Base-by-base conservation (phyloP, 352 stramenopile species). In the Phytophthora brassicae region DNA sequence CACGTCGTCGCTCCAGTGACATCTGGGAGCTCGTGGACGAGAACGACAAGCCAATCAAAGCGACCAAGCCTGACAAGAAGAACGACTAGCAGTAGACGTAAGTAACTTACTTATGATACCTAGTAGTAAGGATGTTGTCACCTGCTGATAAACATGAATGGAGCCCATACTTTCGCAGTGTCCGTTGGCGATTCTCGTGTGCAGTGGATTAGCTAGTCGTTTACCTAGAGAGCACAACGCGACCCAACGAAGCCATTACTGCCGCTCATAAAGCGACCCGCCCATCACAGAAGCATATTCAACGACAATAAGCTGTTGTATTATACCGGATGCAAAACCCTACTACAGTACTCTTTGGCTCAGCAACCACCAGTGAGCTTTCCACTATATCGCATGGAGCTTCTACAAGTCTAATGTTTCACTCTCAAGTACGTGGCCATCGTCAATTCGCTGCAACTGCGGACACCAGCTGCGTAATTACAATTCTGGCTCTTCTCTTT, bases 21-120 rank as follows among this genome's bases (percentile, higher is more conserved):
- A 51, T 68, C 1, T 85, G 75, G 75, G 75, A 85, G 58, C 68
- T 85, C n/a, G 75, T 75, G 8, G 77, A 82, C 24, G 65, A 78
- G 33, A 73, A 77, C 16, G 66, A 72, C 45, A 63, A 59, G 33
- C 68, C 68, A 19, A 55, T 73, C 41, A 73, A 65, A 51, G 12
- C 39, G 33, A 33, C 49, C 49, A 45, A 55, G 35, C 0, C n/a
- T 12, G 61, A 62, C 39, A 74, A 75, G 53, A 75, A 75, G 67
- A 70, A 59, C 56, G 66, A 74, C 55, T 66, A 67, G 51, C 26
- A n/a, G n/a, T n/a, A n/a, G n/a, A n/a, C n/a, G n/a, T n/a, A n/a
- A n/a, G n/a, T n/a, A n/a, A n/a, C n/a, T n/a, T n/a, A n/a, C n/a
- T n/a, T n/a, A n/a, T n/a, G n/a, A n/a, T n/a, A n/a, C n/a, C n/a